These are phyloP conservation scores for Kwoniella mangroviensis DNA, from an alignment of 768 basidiomycete genomes.

Conservation along the genomic window DNA sequence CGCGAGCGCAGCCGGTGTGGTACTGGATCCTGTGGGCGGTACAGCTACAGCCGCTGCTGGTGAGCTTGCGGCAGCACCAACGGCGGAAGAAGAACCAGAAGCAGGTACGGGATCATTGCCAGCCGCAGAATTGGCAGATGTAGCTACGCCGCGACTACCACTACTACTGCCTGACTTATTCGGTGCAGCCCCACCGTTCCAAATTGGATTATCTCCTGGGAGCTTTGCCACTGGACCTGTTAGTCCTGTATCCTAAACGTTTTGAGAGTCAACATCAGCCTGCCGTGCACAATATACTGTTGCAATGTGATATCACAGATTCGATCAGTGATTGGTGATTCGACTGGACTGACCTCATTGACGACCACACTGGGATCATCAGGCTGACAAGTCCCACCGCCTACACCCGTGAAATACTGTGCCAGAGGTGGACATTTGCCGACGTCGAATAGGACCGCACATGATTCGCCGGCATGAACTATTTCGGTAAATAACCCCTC, in stretches of 20 bases:
- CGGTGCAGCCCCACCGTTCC: slow-evolving; percentile 11
- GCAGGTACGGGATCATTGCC: neutral
- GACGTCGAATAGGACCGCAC: slow-evolving; percentile 29
- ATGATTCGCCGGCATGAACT: slow-evolving; percentile 24
- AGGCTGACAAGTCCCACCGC: slow-evolving; percentile 22
- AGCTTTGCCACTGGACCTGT: slow-evolving; percentile 22
- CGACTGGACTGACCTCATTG: slow-evolving; percentile 35
- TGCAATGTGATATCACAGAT: neutral
- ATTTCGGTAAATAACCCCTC: slow-evolving; percentile 32
- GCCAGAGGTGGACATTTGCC: slow-evolving; percentile 31
- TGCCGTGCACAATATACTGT: neutral
- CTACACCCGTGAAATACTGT: slow-evolving; percentile 9
- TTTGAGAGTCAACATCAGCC: neutral
- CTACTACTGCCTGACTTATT: neutral
- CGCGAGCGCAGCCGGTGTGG: neutral
- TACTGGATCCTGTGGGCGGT: neutral
- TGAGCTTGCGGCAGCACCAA: neutral
- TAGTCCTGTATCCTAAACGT: slow-evolving; percentile 23
- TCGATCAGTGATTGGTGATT: no score
- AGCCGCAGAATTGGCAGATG: neutral
- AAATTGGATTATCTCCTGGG: slow-evolving; percentile 45
- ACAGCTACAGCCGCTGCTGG: neutral
- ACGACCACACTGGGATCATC: slow-evolving; percentile 28
- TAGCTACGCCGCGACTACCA: neutral
- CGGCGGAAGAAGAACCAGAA: neutral